Percentiles rank a stretch among this genome's conserved stretches.
Evolutionary conservation across 1,139 yeast genomes (phyloP).

Genomic region (Taiozyma onychis): DNA sequence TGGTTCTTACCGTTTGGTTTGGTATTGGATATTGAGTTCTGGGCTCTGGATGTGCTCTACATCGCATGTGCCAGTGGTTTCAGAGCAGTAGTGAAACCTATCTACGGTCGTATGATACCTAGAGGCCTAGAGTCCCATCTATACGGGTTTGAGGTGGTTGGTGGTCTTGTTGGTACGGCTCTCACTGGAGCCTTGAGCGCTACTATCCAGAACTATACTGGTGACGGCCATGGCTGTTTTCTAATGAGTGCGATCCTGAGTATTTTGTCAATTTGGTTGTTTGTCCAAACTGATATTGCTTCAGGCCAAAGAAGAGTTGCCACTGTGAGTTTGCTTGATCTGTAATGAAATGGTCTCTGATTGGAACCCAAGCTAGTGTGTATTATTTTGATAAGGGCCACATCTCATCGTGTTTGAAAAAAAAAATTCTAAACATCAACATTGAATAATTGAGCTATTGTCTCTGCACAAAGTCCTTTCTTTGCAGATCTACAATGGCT

Average conservation of each 20-base stretch:
- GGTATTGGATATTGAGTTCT: neutral
- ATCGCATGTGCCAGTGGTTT: neutral
- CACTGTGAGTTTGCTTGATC: neutral
- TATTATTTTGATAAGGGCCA: neutral
- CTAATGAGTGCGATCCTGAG: neutral
- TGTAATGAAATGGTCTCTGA: neutral
- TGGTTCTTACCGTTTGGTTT: neutral
- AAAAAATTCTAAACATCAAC: neutral
- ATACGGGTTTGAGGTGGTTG: conserved; percentile 1
- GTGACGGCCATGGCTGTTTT: neutral
- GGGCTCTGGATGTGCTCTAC: conserved; percentile 1
- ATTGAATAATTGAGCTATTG: neutral
- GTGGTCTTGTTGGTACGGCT: conserved; percentile 1
- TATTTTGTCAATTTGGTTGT: neutral
- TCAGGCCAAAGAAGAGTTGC: neutral
- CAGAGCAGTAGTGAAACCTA: neutral
- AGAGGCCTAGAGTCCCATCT: neutral
- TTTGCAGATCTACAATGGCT: neutral
- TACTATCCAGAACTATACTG: neutral
- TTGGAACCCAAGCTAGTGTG: neutral
- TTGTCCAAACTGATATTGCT: neutral
- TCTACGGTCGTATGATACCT: neutral
- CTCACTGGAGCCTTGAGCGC: neutral
- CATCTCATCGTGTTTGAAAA: neutral
- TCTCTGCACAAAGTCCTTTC: neutral